Percentiles rank a stretch among this genome's conserved stretches.
Evolutionary conservation across 495 filamentous ascomycete genomes (phyloP).

Genomic region (Penicillium taxi): DNA sequence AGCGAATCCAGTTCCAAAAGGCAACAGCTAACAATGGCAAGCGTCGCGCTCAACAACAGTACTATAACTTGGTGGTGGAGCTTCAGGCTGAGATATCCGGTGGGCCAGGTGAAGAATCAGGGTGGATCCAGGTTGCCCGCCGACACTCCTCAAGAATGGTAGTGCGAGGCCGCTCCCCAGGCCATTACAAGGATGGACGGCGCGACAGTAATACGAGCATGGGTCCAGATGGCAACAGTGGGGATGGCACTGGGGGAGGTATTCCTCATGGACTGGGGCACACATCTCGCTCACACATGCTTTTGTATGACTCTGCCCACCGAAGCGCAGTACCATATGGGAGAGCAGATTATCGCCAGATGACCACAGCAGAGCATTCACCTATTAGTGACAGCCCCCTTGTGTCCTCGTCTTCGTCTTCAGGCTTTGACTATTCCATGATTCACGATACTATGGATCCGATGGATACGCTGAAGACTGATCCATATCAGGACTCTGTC

Average conservation of each 20-base stretch:
- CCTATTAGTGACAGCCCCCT: constrained; percentile 36
- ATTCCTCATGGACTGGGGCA: constrained; percentile 31
- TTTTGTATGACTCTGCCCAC: constrained; percentile 32
- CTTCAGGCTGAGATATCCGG: constrained; percentile 67
- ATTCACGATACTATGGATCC: constrained; percentile 37
- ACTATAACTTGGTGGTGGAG: constrained; percentile 87
- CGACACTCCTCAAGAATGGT: constrained; percentile 81
- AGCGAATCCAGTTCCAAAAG: constrained; percentile 93
- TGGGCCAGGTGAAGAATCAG: constrained; percentile 26
- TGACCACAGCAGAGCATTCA: constrained; percentile 29
- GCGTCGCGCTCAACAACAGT: constrained; percentile 82
- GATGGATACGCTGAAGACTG: constrained; percentile 34
- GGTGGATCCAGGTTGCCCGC: constrained; percentile 71
- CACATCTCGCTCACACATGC: constrained; percentile 26
- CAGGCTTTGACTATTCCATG: constrained; percentile 32
- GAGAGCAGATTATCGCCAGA: constrained; percentile 31
- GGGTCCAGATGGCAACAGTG: constrained; percentile 55
- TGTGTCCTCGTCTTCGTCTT: constrained; percentile 39
- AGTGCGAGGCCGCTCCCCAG: constrained; percentile 84
- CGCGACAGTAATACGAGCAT: constrained; percentile 63
- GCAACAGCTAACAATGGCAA: constrained; percentile 97
- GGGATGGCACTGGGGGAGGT: constrained; percentile 24
- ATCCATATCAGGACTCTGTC: constrained; percentile 28
- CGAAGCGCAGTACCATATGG: constrained; percentile 30
- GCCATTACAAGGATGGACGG: constrained; percentile 83